A percentile compares a stretch with the other conserved stretches of the same genome.
These are phyloP conservation scores for Neofusicoccum laricinum DNA, from an alignment of 2,329 filamentous ascomycete genomes.

Conservation along the genomic window DNA sequence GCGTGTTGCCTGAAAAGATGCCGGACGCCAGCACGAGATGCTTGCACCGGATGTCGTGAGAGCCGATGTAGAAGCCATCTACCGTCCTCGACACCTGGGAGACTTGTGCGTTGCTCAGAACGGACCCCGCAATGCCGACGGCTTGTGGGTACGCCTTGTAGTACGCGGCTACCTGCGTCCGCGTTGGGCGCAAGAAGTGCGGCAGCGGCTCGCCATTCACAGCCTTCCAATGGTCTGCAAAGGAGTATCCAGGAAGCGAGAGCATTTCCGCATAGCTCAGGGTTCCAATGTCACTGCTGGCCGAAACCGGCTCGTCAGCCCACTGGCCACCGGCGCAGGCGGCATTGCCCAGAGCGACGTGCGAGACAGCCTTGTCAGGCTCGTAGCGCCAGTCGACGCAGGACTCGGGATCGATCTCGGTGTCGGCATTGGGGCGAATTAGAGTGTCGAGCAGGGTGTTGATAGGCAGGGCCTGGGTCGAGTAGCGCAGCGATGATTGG, in stretches of 20 bases:
- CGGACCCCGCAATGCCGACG: slow-evolving; percentile 49
- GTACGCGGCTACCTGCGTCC: slow-evolving; percentile 55
- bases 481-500: slow-evolving; percentile 58
- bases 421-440: slow-evolving; percentile 57
- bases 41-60: slow-evolving; percentile 53
- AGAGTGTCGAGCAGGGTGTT: slow-evolving; percentile 61
- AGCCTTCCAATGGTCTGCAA: slow-evolving; percentile 50
- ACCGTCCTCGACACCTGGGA: slow-evolving; percentile 43
- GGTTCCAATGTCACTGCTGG: slow-evolving; percentile 56
- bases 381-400: slow-evolving; percentile 55
- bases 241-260: slow-evolving; percentile 58
- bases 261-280: slow-evolving; percentile 63
- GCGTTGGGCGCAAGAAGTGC: slow-evolving; percentile 54
- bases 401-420: slow-evolving; percentile 50
- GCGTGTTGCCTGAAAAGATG: slow-evolving; percentile 55
- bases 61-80: slow-evolving; percentile 50
- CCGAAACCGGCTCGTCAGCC: slow-evolving; percentile 52
- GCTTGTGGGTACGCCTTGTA: slow-evolving; percentile 52
- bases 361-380: slow-evolving; percentile 50
- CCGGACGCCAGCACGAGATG: slow-evolving; percentile 59
- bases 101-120: slow-evolving; percentile 44
- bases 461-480: slow-evolving; percentile 58
- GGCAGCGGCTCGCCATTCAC: slow-evolving; percentile 42
- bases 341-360: slow-evolving; percentile 54
- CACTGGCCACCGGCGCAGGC: slow-evolving; percentile 56